A percentile compares a stretch with the other conserved stretches of the same genome.
These are phyloP conservation scores for Drosera spatulata DNA, from an alignment of 179 eudicot species.

Conservation along the genomic window DNA sequence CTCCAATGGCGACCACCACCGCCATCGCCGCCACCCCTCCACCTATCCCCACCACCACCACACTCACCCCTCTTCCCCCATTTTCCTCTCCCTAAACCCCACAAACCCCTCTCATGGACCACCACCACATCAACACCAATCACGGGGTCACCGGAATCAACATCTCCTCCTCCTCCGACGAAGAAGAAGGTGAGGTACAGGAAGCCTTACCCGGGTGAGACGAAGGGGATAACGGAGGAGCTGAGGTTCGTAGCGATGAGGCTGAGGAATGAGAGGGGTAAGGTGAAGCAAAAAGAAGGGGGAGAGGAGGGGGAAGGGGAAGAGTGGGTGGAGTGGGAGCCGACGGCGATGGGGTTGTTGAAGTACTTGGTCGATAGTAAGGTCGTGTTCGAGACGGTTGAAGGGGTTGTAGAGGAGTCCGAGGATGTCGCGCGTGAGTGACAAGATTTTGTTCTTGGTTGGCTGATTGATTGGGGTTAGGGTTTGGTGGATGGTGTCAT, in stretches of 20 bases:
- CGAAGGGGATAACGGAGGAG: slow-evolving; percentile 72
- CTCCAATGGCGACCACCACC: too few relatives aligned
- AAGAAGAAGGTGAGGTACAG: slow-evolving; percentile 54
- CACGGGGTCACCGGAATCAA: too few relatives aligned
- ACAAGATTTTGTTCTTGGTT: not conserved
- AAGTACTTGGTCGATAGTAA: slow-evolving; percentile 72
- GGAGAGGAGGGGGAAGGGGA: not conserved
- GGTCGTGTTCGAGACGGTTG: slow-evolving; percentile 60
- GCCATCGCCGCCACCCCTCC: too few relatives aligned
- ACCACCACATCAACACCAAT: too few relatives aligned
- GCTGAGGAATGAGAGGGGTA: slow-evolving; percentile 23
- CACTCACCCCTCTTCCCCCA: too few relatives aligned
- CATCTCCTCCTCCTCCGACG: slow-evolving; percentile 26
- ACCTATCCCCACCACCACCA: too few relatives aligned
- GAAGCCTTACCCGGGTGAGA: slow-evolving; percentile 71
- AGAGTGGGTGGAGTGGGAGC: slow-evolving; percentile 67
- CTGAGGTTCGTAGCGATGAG: slow-evolving; percentile 92
- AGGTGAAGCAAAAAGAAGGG: slow-evolving; percentile 3
- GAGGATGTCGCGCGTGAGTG: slow-evolving; percentile 77
- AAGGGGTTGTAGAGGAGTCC: slow-evolving; percentile 71
- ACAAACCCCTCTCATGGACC: too few relatives aligned
- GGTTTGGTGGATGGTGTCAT: too few relatives aligned
- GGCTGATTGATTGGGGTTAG: not conserved
- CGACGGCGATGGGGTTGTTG: slow-evolving; percentile 55
- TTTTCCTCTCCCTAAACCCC: too few relatives aligned